A percentile compares a stretch with the other conserved stretches of the same genome.
Conservation (phyloP, 2,329 filamentous ascomycete species). For the Alternaria hordeiaustralica region DNA sequence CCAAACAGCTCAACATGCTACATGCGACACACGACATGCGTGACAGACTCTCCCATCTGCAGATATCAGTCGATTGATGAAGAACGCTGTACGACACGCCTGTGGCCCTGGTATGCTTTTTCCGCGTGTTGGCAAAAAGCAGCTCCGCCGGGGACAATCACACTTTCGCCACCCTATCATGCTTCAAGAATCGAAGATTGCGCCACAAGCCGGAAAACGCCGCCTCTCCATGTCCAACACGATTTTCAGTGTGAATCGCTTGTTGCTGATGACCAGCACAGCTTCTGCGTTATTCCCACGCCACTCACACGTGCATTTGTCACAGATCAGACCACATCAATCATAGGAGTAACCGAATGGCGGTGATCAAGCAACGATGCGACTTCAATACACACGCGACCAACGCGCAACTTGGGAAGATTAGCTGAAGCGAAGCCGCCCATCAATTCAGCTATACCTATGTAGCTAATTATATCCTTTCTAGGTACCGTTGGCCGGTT, state of each 20-base stretch:
- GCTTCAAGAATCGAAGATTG: constrained; percentile 71
- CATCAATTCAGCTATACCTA: background rate
- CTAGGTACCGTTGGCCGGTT: constrained; percentile 48
- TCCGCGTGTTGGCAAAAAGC: background rate
- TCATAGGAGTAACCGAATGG: background rate
- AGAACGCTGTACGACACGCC: background rate
- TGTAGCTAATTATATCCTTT: background rate
- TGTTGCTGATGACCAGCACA: constrained; percentile 76
- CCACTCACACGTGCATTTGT: background rate
- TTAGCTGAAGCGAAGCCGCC: background rate
- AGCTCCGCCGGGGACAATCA: background rate
- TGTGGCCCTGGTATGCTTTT: background rate
- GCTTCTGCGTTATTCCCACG: constrained; percentile 58
- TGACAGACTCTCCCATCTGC: background rate
- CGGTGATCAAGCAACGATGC: background rate
- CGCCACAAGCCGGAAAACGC: constrained; percentile 72
- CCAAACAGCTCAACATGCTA: background rate
- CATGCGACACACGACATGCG: background rate
- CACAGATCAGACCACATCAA: background rate
- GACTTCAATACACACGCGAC: background rate
- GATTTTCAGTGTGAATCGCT: constrained; percentile 69
- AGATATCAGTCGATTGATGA: background rate
- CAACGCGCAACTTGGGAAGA: background rate
- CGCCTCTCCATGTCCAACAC: constrained; percentile 72
- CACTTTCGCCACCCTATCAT: background rate